Base-by-base conservation (phyloP, 768 basidiomycete genomes). In the Pleurotus cornucopiae region DNA sequence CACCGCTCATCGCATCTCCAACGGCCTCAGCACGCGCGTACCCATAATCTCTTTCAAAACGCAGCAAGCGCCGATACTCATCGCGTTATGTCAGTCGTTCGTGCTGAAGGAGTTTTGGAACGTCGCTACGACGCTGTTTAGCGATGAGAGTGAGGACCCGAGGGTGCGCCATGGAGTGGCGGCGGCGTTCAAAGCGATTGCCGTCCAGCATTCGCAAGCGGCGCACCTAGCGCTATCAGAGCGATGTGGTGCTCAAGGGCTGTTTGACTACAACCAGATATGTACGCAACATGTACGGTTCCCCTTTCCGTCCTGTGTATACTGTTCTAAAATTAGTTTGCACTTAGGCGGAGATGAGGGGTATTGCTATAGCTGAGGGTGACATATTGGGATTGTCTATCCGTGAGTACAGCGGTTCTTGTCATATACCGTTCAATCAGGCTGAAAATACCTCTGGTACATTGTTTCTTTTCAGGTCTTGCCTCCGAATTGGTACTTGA, bases 301-400 rank as follows among this genome's bases (percentile, higher is more conserved):
- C 9, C 16, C 16, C 6, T n/a, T 16, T 11, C 30, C 20, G 20
- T 20, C 20, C 20, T 20, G 7, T 11, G 11, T n/a, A n/a, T n/a
- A 12, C 16, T 2, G 2, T 20, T 20, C 20, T 20, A 2, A 20
- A 20, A 20, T 20, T 2, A 20, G 20, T 20, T 20, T 20, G 20
- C 20, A 20, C 1, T 20, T 20, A 20, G 20, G 64, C 60, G 45
- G 69, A 72, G 9, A 62, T 74, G 51, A 71, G 75, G 4, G 75
- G 76, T 0, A 62, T 65, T 3, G 66, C 71, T 5, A 76, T 78
- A 38, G 76, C 78, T 3, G 78, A 80, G 63, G 78, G 78, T 20
- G 78, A 80, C 57, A 61, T 73, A 20, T 61, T 77, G 0, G 76
- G 62, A 1, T 45, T 78, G 2, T 71, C 68, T 16, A 76, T 75